Percentiles rank a stretch among this genome's conserved stretches.
phyloP scores from a whole-genome alignment of 208 protist genomes.

The Trypanosoma melophagium region DNA sequence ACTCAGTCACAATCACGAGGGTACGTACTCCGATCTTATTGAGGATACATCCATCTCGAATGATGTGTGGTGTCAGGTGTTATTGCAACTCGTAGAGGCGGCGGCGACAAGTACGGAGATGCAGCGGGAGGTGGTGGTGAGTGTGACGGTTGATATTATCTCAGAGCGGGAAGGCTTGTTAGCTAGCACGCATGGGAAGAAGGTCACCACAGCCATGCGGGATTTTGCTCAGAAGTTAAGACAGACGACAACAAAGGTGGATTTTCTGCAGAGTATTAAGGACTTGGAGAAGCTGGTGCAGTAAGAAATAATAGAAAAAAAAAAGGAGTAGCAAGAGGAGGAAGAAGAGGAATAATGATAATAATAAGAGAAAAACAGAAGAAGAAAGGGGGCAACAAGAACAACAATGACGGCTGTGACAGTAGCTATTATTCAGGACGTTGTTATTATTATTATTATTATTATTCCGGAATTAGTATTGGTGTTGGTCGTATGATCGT shows the following conservation, averaged over 20 bases:
- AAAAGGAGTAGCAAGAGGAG: conserved; percentile 7
- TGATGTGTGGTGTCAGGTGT: conserved; percentile 49
- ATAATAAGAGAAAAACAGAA: neutral
- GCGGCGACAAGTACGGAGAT: conserved; percentile 28
- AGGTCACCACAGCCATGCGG: conserved; percentile 46
- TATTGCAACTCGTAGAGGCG: conserved; percentile 43
- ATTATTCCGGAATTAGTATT: no score
- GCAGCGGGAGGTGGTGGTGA: conserved; percentile 45
- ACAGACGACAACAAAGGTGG: conserved; percentile 30
- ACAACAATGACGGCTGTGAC: no score
- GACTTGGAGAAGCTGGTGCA: conserved; percentile 77
- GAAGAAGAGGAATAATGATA: neutral
- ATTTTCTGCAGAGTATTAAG: conserved; percentile 43
- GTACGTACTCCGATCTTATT: conserved; percentile 39
- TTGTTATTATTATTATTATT: no score
- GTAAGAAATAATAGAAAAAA: neutral
- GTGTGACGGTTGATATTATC: conserved; percentile 68
- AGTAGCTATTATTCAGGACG: no score
- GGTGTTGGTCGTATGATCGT: no score
- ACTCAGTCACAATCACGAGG: conserved; percentile 30
- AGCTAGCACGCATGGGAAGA: conserved; percentile 39
- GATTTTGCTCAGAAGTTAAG: conserved; percentile 44
- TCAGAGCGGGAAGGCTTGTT: conserved; percentile 64
- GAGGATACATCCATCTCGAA: conserved; percentile 38
- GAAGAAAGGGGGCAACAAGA: no score